phyloP scores from a whole-genome alignment of 2,329 filamentous ascomycete genomes.

The Penicillium sp. region DNA sequence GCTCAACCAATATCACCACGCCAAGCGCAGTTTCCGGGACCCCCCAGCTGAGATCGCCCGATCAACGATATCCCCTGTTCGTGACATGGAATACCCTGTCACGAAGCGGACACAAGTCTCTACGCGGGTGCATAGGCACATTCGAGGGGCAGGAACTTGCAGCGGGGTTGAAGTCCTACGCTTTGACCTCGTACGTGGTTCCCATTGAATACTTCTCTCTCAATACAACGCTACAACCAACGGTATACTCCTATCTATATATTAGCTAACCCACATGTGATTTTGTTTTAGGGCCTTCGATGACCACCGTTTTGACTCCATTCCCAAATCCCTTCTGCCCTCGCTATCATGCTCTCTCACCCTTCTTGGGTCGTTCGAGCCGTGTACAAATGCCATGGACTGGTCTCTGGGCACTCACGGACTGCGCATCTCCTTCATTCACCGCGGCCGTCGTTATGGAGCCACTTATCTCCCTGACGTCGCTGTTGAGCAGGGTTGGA shows the following conservation, averaged over 20 bases:
- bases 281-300: conserved; percentile 54
- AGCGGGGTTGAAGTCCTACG: conserved; percentile 72
- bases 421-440: conserved; percentile 78
- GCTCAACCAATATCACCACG: conserved; percentile 42
- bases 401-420: conserved; percentile 88
- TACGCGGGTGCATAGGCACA: conserved; percentile 95
- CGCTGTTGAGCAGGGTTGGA: conserved; percentile 89
- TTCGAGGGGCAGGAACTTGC: conserved; percentile 76
- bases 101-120: conserved; percentile 57
- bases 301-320: conserved; percentile 60
- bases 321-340: conserved; percentile 48
- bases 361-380: conserved; percentile 81
- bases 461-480: conserved; percentile 93
- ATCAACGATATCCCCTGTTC: conserved; percentile 69
- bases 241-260: background rate
- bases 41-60: conserved; percentile 31
- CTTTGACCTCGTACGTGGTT: conserved; percentile 66
- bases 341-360: conserved; percentile 63
- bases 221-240: background rate
- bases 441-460: conserved; percentile 70
- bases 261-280: background rate
- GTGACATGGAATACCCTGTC: conserved; percentile 88
- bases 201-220: background rate
- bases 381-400: conserved; percentile 68
- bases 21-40: conserved; percentile 39